Evolutionary conservation across 805 yeast genomes (phyloP), one percentile per base, ranked within the genome.

Genomic region (Yamadazyma scolyti): DNA sequence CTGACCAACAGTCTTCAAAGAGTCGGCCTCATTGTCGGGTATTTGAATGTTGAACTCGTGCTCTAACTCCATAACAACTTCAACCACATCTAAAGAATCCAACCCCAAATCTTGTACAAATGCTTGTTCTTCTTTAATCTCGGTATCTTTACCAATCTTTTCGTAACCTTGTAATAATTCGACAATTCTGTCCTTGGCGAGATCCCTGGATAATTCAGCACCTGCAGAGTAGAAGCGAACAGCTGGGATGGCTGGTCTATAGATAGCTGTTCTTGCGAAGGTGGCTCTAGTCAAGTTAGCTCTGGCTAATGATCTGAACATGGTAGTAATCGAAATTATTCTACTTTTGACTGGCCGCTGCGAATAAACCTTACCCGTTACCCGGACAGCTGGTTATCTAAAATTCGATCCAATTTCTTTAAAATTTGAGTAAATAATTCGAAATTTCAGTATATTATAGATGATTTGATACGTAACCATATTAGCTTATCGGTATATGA

Each of bases 101-200:
- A 65, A 61, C 14, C 71, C 71, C 44, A 65, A 58, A 42, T 65
- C 72, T 33, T 58, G 62, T 13, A 51, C 48, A 45, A 52, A 65
- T 7, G 65, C 46, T 5, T 65, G 46, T 12, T 47, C 45, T 36
- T 65, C 71, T 22, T 52, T 52, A 41, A 65, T 57, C 23, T 58
- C 65, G 37, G 59, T 63, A 20, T 39, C 15, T 6, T 16, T 20
- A 25, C 65, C 66, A 13, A 75, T 68, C 50, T 78, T 79, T 44
- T 73, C 79, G 57, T 73, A 79, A 6, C 81, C 77, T 55, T 79
- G 83, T 41, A 79, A 65, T 47, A 79, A 58, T 48, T 79, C 84
- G 33, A 77, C 50, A 33, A 79, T 65, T 63, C 87, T 71, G 46
- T 76, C 81, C 31, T 63, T 64, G 33, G 81, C 75, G 22, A 73